A percentile compares a stretch with the other conserved stretches of the same genome.
phyloP scores from a whole-genome alignment of 192 early-diverging fungal genomes.

The Podila minutissima region DNA sequence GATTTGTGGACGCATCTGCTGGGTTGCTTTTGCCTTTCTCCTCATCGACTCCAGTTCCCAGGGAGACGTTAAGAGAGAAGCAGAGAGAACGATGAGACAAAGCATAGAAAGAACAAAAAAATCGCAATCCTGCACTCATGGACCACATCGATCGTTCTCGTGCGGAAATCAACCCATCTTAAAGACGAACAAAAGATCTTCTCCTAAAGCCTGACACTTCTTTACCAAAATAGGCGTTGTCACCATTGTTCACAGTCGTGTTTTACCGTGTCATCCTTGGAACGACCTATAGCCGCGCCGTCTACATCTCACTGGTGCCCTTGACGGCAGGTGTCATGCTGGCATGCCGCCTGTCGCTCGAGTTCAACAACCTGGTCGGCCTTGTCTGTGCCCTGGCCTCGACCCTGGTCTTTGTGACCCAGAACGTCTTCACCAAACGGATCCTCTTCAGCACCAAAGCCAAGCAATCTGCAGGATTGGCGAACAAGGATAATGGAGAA shows the following conservation, averaged over 20 bases:
- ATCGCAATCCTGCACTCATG: too few species aligned
- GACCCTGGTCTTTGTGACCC: conserved; percentile 84
- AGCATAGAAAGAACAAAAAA: too few species aligned
- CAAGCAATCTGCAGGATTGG: conserved; percentile 30
- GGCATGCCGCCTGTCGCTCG: conserved; percentile 75
- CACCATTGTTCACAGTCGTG: conserved; percentile 87
- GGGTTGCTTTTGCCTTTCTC: neutral
- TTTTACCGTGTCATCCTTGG: conserved; percentile 77
- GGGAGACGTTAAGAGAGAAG: too few species aligned
- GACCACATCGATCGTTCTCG: too few species aligned
- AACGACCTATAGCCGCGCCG: conserved; percentile 72
- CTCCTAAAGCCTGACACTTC: neutral
- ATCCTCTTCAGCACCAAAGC: conserved; percentile 67
- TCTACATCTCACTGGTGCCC: conserved; percentile 82
- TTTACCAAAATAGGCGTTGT: conserved; percentile 68
- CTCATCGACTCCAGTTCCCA: too few species aligned
- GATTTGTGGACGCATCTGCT: neutral
- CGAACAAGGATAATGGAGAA: conserved; percentile 36
- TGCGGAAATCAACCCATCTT: neutral
- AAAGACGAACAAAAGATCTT: neutral
- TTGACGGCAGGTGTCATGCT: conserved; percentile 91
- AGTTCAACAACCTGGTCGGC: conserved; percentile 77
- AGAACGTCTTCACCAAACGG: conserved; percentile 89
- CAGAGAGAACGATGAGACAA: too few species aligned
- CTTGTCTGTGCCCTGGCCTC: conserved; percentile 80